These are phyloP conservation scores for Pleurotus salmoneostramineus DNA, from an alignment of 768 basidiomycete species.

Conservation along the genomic window DNA sequence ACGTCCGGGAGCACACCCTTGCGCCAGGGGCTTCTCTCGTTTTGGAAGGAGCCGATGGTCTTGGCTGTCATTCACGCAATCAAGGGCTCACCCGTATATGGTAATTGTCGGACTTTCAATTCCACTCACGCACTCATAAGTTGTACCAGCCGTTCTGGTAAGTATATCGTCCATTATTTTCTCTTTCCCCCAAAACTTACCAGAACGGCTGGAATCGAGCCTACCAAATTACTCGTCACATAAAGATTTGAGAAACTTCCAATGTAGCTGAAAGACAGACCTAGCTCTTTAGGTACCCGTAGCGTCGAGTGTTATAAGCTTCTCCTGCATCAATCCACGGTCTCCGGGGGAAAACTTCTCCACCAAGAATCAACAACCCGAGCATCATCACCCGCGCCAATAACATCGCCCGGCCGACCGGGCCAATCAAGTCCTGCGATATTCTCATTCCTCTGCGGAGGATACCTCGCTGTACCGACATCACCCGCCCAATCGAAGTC, in stretches of 20 bases:
- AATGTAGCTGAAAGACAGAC: no score
- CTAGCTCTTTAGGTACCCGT: no score
- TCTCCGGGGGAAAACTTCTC: neutral
- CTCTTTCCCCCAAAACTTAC: no score
- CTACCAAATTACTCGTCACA: no score
- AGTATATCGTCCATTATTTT: neutral
- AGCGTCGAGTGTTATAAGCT: no score
- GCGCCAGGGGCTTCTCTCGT: neutral
- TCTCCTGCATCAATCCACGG: no score
- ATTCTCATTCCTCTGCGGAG: neutral
- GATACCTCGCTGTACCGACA: slow-evolving; percentile 1
- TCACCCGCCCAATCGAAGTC: slow-evolving; percentile 7
- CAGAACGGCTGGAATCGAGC: no score
- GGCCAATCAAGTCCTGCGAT: neutral
- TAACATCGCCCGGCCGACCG: neutral
- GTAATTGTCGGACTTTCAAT: neutral
- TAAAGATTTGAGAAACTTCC: no score
- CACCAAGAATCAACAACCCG: neutral
- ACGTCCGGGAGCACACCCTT: neutral
- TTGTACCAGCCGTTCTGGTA: neutral
- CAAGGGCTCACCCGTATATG: neutral
- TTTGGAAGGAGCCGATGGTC: neutral
- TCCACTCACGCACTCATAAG: neutral
- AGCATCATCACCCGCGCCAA: neutral
- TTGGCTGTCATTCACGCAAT: neutral